Evolutionary conservation across 2,329 filamentous ascomycete species (phyloP).

Genomic region (Aspergillus jensenii): DNA sequence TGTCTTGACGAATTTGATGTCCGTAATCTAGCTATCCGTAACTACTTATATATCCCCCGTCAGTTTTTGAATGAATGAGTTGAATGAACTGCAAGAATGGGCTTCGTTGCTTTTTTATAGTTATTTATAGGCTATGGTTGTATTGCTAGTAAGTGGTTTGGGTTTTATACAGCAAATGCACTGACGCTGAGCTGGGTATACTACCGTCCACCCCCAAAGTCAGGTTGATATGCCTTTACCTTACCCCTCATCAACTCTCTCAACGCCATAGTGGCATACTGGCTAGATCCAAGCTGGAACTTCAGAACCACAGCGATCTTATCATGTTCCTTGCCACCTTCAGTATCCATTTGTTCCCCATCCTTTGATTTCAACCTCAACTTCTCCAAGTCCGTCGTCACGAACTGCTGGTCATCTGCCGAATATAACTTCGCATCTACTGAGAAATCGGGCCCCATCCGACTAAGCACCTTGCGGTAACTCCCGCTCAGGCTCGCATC

Average conservation of each 20-base stretch:
- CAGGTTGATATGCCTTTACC: constrained; percentile 61
- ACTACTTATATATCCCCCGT: too few relatives aligned
- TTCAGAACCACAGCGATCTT: constrained; percentile 70
- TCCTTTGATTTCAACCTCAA: constrained; percentile 42
- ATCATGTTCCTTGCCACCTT: constrained; percentile 16
- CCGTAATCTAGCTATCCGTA: too few relatives aligned
- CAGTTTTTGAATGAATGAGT: neutral
- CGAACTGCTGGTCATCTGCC: constrained; percentile 72
- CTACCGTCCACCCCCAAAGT: constrained; percentile 53
- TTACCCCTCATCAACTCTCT: constrained; percentile 75
- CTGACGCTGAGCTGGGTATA: too few relatives aligned
- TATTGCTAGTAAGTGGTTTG: neutral
- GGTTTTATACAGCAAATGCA: neutral
- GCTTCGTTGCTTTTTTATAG: neutral
- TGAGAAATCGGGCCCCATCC: constrained; percentile 62
- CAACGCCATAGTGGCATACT: constrained; percentile 82
- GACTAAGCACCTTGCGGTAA: constrained; percentile 81
- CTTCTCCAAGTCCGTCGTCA: constrained; percentile 79
- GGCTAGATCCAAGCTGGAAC: constrained; percentile 73
- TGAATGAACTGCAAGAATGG: neutral
- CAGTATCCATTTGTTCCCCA: constrained; percentile 16
- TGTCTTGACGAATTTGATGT: too few relatives aligned
- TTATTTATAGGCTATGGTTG: neutral
- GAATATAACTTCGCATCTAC: constrained; percentile 70
- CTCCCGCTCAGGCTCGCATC: constrained; percentile 86